Percentiles rank a stretch among this genome's conserved stretches.
phyloP scores from a whole-genome alignment of 2,329 filamentous ascomycete species.

The Stromatinia cepivora region DNA sequence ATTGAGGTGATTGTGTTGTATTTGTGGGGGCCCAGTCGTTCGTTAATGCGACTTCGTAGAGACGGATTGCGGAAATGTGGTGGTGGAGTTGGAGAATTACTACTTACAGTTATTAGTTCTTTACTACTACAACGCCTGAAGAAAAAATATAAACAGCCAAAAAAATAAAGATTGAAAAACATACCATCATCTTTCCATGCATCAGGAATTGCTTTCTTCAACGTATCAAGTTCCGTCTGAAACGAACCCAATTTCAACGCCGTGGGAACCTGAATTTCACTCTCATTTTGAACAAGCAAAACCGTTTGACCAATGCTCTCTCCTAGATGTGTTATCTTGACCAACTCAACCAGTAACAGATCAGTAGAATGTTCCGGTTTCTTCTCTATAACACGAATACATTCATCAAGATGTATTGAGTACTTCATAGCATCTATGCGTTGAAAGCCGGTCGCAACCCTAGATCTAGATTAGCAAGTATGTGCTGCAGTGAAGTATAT shows the following conservation, averaged over 20 bases:
- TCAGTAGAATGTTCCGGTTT: constrained; percentile 12
- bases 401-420: constrained; percentile 14
- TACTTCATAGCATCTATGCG: constrained; percentile 20
- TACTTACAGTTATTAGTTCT: not conserved
- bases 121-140: not conserved
- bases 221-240: not conserved
- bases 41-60: constrained; percentile 16
- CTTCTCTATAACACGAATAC: not conserved
- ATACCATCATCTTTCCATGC: not conserved
- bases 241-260: not conserved
- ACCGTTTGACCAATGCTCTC: constrained; percentile 8
- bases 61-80: constrained; percentile 11
- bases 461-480: not conserved
- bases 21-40: not conserved
- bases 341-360: constrained; percentile 1
- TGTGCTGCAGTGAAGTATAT: not conserved
- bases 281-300: not conserved
- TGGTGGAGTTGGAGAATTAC: constrained; percentile 21
- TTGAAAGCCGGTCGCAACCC: constrained; percentile 15
- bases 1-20: not conserved
- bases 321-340: constrained; percentile 8
- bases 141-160: not conserved
- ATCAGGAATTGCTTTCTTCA: constrained; percentile 6
- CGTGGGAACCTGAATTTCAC: constrained; percentile 5
- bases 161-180: not conserved